A percentile compares a stretch with the other conserved stretches of the same genome.
These are phyloP conservation scores for Paxillus involutus DNA, from an alignment of 768 basidiomycete species.

Conservation along the genomic window DNA sequence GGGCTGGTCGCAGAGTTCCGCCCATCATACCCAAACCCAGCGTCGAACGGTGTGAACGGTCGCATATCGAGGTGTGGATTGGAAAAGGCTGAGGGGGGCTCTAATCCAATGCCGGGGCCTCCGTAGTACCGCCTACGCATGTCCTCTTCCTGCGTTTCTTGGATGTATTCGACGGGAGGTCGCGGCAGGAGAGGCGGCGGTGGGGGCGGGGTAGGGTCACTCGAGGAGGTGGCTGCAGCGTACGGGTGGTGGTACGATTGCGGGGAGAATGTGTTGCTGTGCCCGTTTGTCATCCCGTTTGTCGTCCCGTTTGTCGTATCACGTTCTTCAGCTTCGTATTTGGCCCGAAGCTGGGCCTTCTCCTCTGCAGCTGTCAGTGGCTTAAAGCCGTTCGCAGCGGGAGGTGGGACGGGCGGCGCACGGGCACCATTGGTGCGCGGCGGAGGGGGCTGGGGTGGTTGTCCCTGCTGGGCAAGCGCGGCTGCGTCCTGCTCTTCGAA, in stretches of 20 bases:
- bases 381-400: constrained; percentile 22
- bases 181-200: constrained; percentile 77
- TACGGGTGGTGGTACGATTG: constrained; percentile 14
- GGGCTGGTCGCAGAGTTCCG: constrained; percentile 3
- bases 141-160: constrained; percentile 79
- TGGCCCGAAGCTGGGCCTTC: constrained; percentile 67
- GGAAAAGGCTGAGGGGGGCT: constrained; percentile 10
- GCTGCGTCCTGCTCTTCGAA: constrained; percentile 56
- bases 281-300: constrained; percentile 24
- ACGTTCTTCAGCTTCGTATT: constrained; percentile 58
- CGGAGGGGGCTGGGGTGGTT: constrained; percentile 26
- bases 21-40: constrained; percentile 24
- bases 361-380: constrained; percentile 74
- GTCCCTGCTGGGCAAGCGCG: constrained; percentile 21
- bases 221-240: constrained; percentile 10
- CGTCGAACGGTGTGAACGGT: constrained; percentile 50
- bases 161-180: constrained; percentile 78
- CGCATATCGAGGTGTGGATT: constrained; percentile 34
- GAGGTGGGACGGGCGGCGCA: constrained; percentile 30
- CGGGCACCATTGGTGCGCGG: constrained; percentile 26
- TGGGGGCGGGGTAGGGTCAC: constrained; percentile 26
- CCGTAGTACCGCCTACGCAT: constrained; percentile 47
- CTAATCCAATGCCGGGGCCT: constrained; percentile 17
- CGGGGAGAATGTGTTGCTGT: constrained; percentile 6
- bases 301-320: constrained; percentile 16